These are phyloP conservation scores for Somion occarium DNA, from an alignment of 1,284 basidiomycete genomes.

Conservation along the genomic window DNA sequence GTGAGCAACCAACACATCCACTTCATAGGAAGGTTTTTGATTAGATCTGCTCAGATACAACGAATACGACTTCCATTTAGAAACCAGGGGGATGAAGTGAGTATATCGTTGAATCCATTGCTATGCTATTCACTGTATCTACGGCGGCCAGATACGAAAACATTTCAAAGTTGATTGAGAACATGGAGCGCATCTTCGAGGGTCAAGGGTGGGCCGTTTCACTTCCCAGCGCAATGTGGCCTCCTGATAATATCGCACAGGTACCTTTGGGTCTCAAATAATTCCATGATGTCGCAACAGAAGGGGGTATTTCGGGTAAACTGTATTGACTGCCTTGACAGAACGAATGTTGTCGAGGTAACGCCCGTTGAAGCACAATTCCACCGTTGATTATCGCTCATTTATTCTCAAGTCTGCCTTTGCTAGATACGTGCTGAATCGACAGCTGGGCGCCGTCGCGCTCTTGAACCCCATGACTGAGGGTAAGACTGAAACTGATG, in stretches of 20 bases:
- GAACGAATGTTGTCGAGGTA: conserved; percentile 88
- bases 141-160: conserved; percentile 70
- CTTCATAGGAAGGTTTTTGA: not conserved
- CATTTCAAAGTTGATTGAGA: conserved; percentile 73
- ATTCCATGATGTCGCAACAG: conserved; percentile 73
- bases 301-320: conserved; percentile 83
- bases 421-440: conserved; percentile 75
- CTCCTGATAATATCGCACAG: conserved; percentile 22
- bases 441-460: conserved; percentile 80
- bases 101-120: conserved; percentile 16
- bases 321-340: conserved; percentile 91
- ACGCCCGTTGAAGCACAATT: too few species aligned
- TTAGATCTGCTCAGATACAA: conserved; percentile 36
- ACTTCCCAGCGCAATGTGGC: not conserved
- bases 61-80: conserved; percentile 89
- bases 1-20: conserved; percentile 34
- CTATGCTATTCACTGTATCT: conserved; percentile 7
- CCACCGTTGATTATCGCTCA: not conserved
- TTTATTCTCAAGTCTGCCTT: conserved; percentile 69
- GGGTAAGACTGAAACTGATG: conserved; percentile 59
- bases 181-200: conserved; percentile 70
- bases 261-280: conserved; percentile 82
- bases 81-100: conserved; percentile 90
- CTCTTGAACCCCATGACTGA: conserved; percentile 48
- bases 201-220: conserved; percentile 57